Evolutionary conservation across 345 rosid genomes (phyloP).

Genomic region (Eucalyptus curtisii): DNA sequence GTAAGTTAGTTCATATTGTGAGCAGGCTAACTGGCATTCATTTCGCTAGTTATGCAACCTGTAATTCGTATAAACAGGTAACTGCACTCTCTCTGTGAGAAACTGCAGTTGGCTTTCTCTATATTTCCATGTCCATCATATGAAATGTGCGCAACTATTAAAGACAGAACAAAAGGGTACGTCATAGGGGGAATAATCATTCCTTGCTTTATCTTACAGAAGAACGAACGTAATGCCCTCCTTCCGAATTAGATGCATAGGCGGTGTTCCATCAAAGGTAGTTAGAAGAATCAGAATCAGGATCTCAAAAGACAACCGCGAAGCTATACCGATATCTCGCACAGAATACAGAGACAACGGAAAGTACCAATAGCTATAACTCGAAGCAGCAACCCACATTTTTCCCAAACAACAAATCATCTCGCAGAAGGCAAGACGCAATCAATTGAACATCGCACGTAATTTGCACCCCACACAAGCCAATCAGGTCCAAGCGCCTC

Average conservation of each 20-base stretch:
- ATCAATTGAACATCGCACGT: background rate
- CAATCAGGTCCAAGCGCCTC: background rate
- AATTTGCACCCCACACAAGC: background rate
- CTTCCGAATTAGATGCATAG: background rate
- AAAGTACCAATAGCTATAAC: background rate
- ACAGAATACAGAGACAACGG: background rate
- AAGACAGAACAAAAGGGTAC: background rate
- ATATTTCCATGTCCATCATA: background rate
- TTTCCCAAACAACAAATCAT: background rate
- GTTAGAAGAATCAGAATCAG: background rate
- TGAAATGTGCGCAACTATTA: background rate
- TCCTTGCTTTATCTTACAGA: background rate
- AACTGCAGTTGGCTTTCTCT: background rate
- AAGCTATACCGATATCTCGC: background rate
- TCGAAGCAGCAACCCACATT: background rate
- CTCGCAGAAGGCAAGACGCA: background rate
- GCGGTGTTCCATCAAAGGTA: background rate
- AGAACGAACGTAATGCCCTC: background rate
- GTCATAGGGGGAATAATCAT: background rate
- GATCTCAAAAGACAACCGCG: background rate
- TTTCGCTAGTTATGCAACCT: background rate
- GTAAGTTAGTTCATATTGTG: background rate
- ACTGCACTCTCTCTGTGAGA: background rate
- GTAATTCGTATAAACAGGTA: background rate
- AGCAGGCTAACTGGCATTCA: background rate